A percentile compares a stretch with the other conserved stretches of the same genome.
phyloP scores from a whole-genome alignment of 257 asterid genomes.

The Henckelia pumila region DNA sequence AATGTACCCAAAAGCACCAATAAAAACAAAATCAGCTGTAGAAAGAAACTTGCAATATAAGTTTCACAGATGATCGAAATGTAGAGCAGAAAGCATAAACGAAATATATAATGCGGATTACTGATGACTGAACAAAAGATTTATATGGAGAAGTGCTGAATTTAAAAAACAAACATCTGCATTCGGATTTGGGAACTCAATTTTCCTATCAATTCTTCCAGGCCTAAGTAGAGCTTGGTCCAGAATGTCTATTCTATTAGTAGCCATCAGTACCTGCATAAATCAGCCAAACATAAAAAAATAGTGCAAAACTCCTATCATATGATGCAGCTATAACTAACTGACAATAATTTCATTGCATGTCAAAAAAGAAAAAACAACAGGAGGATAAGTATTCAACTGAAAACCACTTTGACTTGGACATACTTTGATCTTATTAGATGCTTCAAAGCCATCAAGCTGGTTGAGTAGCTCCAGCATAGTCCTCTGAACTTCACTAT shows the following conservation, averaged over 20 bases:
- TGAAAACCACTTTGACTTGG: background rate
- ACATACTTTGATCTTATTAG: slow-evolving; percentile 63
- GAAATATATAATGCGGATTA: background rate
- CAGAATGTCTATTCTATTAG: slow-evolving; percentile 67
- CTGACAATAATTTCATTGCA: background rate
- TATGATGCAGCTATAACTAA: slow-evolving; percentile 1
- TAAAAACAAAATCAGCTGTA: background rate
- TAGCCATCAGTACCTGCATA: slow-evolving; percentile 67
- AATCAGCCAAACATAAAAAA: slow-evolving; percentile 3
- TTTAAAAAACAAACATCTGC: slow-evolving; percentile 45
- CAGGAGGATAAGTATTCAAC: background rate
- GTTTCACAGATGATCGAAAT: background rate
- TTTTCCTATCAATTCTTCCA: slow-evolving; percentile 70
- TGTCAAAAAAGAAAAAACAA: slow-evolving; percentile 4
- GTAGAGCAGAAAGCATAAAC: background rate
- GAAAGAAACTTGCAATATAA: background rate
- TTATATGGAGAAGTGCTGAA: background rate
- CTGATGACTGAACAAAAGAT: background rate
- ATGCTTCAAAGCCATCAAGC: slow-evolving; percentile 79
- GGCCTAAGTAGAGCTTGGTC: slow-evolving; percentile 78
- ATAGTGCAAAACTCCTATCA: background rate
- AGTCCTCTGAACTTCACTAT: slow-evolving; percentile 73
- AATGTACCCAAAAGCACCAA: background rate
- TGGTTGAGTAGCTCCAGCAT: slow-evolving; percentile 76
- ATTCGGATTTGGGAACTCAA: slow-evolving; percentile 73